Base-by-base conservation (phyloP, 805 yeast genomes). In the Candida palmyrensis region DNA sequence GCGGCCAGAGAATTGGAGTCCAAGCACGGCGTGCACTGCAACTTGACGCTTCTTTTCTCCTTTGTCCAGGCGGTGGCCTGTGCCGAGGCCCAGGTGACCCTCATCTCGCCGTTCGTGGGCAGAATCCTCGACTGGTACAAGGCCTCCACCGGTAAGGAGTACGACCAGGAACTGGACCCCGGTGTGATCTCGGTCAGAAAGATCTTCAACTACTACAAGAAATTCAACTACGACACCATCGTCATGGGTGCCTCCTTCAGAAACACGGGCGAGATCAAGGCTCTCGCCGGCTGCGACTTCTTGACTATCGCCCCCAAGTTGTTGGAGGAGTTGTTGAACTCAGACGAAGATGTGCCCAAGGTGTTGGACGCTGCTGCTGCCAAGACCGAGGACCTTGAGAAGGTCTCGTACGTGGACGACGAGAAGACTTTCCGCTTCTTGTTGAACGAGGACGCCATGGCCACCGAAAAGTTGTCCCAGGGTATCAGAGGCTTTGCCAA, bases 161-260 rank as follows among this genome's bases (percentile, higher is more conserved):
- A 86, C 78, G 68, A 77, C 34, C 73, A 75, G 48, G 85, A 75
- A 52, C 70, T 78, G 46, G 97, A 92, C 68, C 98, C 99, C 48
- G 99, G 99, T 82, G 97, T 92, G 42, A 33, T 71, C 32, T 86
- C 96, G 27, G 98, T 92, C 52, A 82, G 79, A 67, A 61, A 58
- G 42, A 92, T 92, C 66, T 92, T 63, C 85, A 84, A 89, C 83
- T 92, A 92, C 80, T 92, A 92, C 84, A 92, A 92, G 82, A 90
- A 90, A 73, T 86, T 66, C 67, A 90, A 82, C 51, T 92, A 92
- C 80, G 76, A 90, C 55, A 92, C 99, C 63, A 89, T 92, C 59
- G 97, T 92, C 58, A 92, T 92, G 99, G 99, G 98, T 68, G 99
- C 99, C 40, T 90, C 97, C 40, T 90, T 92, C 88, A 90, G 99